phyloP scores from a whole-genome alignment of 805 yeast species.

The Metschnikowia sp. region DNA sequence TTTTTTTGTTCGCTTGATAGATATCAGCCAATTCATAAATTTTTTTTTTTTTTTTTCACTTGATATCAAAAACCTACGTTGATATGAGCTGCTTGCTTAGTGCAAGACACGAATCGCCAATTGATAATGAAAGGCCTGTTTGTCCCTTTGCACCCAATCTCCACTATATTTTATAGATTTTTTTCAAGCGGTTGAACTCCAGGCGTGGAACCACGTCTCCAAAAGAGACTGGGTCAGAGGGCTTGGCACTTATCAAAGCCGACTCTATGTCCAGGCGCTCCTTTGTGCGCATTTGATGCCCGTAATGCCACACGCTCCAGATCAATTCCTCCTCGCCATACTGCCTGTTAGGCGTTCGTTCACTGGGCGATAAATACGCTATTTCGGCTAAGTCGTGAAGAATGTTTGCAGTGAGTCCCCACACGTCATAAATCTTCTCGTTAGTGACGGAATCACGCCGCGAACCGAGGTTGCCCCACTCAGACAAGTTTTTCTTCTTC shows the following conservation, averaged over 20 bases:
- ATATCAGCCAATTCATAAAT: no score
- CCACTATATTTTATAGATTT: slow-evolving; percentile 30
- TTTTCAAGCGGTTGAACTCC: slow-evolving; percentile 41
- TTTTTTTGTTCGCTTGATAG: no score
- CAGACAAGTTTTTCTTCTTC: slow-evolving; percentile 17
- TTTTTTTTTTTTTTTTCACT: no score
- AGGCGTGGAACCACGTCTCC: slow-evolving; percentile 42
- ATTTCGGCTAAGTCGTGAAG: slow-evolving; percentile 66
- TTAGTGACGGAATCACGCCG: slow-evolving; percentile 37
- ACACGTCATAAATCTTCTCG: slow-evolving; percentile 60
- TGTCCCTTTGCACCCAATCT: not conserved
- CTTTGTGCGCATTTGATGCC: slow-evolving; percentile 49
- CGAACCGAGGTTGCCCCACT: slow-evolving; percentile 41
- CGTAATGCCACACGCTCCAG: slow-evolving; percentile 49
- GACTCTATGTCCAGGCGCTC: slow-evolving; percentile 53
- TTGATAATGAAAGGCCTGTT: no score
- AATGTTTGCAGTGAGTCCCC: slow-evolving; percentile 83
- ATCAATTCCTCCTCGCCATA: slow-evolving; percentile 68
- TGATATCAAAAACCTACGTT: no score
- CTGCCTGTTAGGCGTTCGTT: slow-evolving; percentile 11
- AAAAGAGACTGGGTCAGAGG: slow-evolving; percentile 24
- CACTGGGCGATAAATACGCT: slow-evolving; percentile 26
- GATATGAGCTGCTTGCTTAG: no score
- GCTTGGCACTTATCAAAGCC: slow-evolving; percentile 38
- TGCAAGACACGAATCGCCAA: no score